Percentiles rank a stretch among this genome's conserved stretches.
phyloP scores from a whole-genome alignment of 768 basidiomycete genomes.

The Cubamyces sp. region DNA sequence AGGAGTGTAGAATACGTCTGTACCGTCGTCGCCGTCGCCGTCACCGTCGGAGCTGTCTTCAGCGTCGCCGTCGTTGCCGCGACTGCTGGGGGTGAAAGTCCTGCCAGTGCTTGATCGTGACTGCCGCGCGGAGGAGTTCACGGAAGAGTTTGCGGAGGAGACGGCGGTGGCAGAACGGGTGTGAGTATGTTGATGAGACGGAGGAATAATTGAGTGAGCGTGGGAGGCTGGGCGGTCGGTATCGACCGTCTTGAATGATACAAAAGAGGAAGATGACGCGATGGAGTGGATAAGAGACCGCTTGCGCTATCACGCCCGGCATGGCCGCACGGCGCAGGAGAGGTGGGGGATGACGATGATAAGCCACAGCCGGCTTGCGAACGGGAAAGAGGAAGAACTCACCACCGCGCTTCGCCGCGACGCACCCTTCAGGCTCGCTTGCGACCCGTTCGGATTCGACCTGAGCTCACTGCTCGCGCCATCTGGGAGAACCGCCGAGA shows the following conservation, averaged over 20 bases:
- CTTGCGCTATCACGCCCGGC: slow-evolving; percentile 18
- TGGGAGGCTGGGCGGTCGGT: slow-evolving; percentile 5
- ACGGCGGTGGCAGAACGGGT: neutral
- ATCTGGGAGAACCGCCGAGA: neutral
- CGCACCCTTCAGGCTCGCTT: neutral
- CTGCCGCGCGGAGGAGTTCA: slow-evolving; percentile 15
- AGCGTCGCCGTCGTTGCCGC: slow-evolving; percentile 26
- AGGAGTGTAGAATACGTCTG: slow-evolving; percentile 68
- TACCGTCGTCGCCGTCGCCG: slow-evolving; percentile 40
- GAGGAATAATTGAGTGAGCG: neutral
- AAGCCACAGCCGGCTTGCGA: slow-evolving; percentile 2
- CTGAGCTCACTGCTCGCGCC: slow-evolving; percentile 1
- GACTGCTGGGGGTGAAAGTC: slow-evolving; percentile 21
- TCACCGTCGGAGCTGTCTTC: slow-evolving; percentile 25
- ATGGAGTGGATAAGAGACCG: slow-evolving; percentile 25
- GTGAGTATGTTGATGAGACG: neutral
- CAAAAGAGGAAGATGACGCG: slow-evolving; percentile 24
- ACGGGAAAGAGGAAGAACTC: slow-evolving; percentile 1
- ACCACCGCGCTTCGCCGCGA: slow-evolving; percentile 12
- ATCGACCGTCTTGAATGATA: slow-evolving; percentile 21
- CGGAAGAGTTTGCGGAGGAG: slow-evolving; percentile 7
- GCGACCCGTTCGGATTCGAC: neutral
- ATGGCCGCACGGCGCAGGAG: neutral
- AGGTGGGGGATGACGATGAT: slow-evolving; percentile 2
- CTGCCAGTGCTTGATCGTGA: slow-evolving; percentile 18